A percentile compares a stretch with the other conserved stretches of the same genome.
Evolutionary conservation across 2,329 filamentous ascomycete species (phyloP).

Genomic region (Pleoardoris graminearum): DNA sequence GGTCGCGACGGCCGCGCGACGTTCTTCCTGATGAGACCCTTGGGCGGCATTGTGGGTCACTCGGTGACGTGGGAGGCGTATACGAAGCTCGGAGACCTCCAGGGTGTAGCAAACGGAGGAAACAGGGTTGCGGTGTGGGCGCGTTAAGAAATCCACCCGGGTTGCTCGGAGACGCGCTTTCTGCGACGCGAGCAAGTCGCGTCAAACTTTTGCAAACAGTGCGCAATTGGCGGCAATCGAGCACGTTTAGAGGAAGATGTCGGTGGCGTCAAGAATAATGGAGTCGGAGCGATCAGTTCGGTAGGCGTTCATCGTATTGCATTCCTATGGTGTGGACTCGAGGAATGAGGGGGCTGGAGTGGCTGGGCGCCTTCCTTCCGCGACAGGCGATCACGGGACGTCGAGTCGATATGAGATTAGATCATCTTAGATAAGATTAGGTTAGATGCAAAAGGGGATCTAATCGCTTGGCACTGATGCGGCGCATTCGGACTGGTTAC

Average conservation of each 20-base stretch:
- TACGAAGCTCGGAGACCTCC: too few relatives aligned
- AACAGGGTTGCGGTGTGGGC: neutral
- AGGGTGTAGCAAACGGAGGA: neutral
- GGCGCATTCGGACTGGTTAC: constrained; percentile 28
- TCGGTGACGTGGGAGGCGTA: neutral
- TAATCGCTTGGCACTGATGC: constrained; percentile 1
- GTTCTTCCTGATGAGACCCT: constrained; percentile 32
- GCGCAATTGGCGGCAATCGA: neutral
- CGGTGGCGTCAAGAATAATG: constrained; percentile 8
- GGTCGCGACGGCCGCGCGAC: constrained; percentile 37
- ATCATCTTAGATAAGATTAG: constrained; percentile 10
- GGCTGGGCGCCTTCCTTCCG: constrained; percentile 22
- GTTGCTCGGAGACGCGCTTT: constrained; percentile 7
- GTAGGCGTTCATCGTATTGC: constrained; percentile 4
- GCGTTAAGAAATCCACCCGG: neutral
- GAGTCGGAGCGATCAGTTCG: neutral
- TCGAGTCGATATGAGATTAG: constrained; percentile 13
- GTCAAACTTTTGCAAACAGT: constrained; percentile 6
- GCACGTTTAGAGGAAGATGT: constrained; percentile 13
- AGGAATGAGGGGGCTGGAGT: constrained; percentile 32
- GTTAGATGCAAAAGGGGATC: neutral
- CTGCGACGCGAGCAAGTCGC: constrained; percentile 5
- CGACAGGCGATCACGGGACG: neutral
- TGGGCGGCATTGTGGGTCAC: constrained; percentile 25
- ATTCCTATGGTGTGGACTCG: constrained; percentile 14